Evolutionary conservation across 2,329 filamentous ascomycete genomes (phyloP).

Genomic region (Penicillium sp.): DNA sequence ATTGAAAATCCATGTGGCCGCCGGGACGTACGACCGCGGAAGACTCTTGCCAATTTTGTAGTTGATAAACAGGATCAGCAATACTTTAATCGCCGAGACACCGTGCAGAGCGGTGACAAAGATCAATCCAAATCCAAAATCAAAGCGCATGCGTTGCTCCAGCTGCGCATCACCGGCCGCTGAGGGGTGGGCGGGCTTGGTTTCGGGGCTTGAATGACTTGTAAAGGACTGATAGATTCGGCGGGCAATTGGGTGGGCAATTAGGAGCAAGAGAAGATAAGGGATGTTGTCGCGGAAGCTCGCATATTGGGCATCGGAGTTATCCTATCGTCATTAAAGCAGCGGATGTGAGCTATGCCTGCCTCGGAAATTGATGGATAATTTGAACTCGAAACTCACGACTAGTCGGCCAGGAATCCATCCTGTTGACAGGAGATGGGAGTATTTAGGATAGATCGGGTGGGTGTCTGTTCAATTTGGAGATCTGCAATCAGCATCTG

Average conservation of each 20-base stretch:
- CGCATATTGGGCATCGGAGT: constrained; percentile 86
- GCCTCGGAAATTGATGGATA: background rate
- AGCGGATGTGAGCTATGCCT: constrained; percentile 26
- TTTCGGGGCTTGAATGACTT: constrained; percentile 47
- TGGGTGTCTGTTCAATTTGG: constrained; percentile 67
- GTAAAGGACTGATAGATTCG: constrained; percentile 68
- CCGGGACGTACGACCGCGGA: constrained; percentile 73
- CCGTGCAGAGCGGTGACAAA: constrained; percentile 84
- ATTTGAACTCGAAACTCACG: constrained; percentile 56
- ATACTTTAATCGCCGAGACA: constrained; percentile 80
- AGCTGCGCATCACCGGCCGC: constrained; percentile 62
- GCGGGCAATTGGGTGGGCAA: constrained; percentile 80
- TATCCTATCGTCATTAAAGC: constrained; percentile 65
- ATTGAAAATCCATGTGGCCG: constrained; percentile 88
- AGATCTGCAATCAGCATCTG: constrained; percentile 26
- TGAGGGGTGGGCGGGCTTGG: constrained; percentile 27
- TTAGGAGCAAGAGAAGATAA: constrained; percentile 74
- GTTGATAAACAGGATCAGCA: constrained; percentile 80
- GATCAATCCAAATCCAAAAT: constrained; percentile 78
- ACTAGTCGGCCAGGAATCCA: constrained; percentile 95
- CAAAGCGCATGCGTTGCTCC: constrained; percentile 77
- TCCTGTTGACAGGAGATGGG: constrained; percentile 73
- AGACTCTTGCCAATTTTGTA: constrained; percentile 77
- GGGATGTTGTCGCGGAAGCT: constrained; percentile 87
- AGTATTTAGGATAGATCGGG: constrained; percentile 78